Base-by-base conservation (phyloP, 169 alveolate genomes). In the Plasmodium gonderi region DNA sequence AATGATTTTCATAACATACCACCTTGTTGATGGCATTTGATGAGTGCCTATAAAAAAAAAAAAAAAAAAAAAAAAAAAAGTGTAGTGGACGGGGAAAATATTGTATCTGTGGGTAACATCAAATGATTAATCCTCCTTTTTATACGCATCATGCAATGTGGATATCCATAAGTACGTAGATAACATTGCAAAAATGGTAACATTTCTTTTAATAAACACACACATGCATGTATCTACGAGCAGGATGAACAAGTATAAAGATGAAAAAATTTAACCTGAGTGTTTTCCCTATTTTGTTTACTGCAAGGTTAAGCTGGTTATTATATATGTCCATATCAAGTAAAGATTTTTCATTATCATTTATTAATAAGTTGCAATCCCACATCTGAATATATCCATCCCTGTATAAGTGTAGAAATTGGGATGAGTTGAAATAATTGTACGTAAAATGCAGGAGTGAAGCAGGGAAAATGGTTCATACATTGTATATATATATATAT, bases 351-450 rank as follows among this genome's bases (percentile, higher is more conserved):
- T 80, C 79, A 3, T 20, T 38, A n/a, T 80, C 91, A 38, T 64
- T 64, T n/a, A 64, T 4, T 23, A 36, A 80, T 20, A 80, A 36
- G 49, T 80, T 80, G 65, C 91, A 80, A 14, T 80, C 64, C 91
- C 91, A 80, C 67, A 80, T 60, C 31, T 80, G 91, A 29, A 80
- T 80, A 40, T 23, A 80, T 60, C 91, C 91, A 33, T 80, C 91
- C 67, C 91, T 80, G 79, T 33, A 80, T 23, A 68, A 23, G 64
- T 26, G n/a, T 11, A 31, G 17, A 31, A n/a, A 1, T 17, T 76
- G 36, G 83, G 42, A 20, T 68, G 20, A 36, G 38, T 9, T 1
- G 26, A 68, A 14, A 9, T 68, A 47, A 20, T 9, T 8, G 23
- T 64, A 23, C 40, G 20, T 17, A 64, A 64, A 64, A 20, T 7